phyloP scores from a whole-genome alignment of 768 basidiomycete species.

The Boletus huronensis region DNA sequence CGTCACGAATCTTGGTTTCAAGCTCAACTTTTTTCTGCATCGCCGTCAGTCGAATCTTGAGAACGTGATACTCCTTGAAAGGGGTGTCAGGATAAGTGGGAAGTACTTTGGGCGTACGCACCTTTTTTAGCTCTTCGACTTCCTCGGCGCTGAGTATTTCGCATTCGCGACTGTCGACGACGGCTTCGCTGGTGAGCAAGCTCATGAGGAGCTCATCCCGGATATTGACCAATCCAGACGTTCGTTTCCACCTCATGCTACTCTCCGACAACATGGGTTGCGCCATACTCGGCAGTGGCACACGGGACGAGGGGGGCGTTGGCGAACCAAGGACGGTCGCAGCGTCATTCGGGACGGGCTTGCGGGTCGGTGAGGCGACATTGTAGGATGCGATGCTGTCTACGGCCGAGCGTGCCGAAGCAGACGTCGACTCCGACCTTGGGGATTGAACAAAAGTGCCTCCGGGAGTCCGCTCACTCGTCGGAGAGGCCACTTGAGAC shows the following conservation, averaged over 20 bases:
- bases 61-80: conserved; percentile 67
- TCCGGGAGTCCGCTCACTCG: conserved; percentile 21
- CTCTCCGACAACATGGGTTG: conserved; percentile 38
- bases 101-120: conserved; percentile 32
- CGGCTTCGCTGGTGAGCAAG: conserved; percentile 88
- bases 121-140: conserved; percentile 69
- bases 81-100: not conserved
- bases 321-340: conserved; percentile 27
- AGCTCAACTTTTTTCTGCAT: conserved; percentile 71
- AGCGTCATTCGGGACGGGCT: conserved; percentile 12
- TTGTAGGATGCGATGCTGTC: conserved; percentile 24
- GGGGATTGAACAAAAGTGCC: conserved; percentile 26
- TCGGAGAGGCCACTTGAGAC: conserved; percentile 20
- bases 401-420: conserved; percentile 20
- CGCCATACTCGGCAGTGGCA: conserved; percentile 28
- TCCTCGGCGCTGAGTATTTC: conserved; percentile 73
- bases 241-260: conserved; percentile 38
- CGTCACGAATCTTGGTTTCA: conserved; percentile 87
- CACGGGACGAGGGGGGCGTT: conserved; percentile 40
- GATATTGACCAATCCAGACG: conserved; percentile 48
- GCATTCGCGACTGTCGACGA: conserved; percentile 84
- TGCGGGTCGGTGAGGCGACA: conserved; percentile 22
- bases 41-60: conserved; percentile 62
- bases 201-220: conserved; percentile 86
- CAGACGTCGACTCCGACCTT: conserved; percentile 22